Evolutionary conservation across 371 early-diverging fungal species (phyloP).

Genomic region (Caulochytrium protostelioides): DNA sequence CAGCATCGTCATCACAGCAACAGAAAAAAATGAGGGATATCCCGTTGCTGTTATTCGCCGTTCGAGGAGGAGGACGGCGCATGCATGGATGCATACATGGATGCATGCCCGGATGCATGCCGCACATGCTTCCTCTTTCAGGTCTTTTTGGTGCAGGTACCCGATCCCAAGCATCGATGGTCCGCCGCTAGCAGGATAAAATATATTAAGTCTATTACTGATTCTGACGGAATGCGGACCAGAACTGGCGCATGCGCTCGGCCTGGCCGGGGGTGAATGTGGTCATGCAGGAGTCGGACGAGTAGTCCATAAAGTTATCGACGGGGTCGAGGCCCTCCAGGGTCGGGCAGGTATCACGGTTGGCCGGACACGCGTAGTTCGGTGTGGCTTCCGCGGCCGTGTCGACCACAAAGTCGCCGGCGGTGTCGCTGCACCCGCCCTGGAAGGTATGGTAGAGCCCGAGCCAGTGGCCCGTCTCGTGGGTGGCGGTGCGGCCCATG

Average conservation of each 20-base stretch:
- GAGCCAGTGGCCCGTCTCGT: conserved; percentile 8
- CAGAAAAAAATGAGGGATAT: too few species aligned
- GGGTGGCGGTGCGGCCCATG: conserved; percentile 5
- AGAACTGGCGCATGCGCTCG: conserved; percentile 1
- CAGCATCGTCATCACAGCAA: too few species aligned
- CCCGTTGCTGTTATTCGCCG: too few species aligned
- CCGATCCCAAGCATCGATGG: too few species aligned
- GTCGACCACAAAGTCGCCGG: conserved; percentile 5
- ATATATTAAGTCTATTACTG: too few species aligned
- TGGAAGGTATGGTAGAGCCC: conserved; percentile 8
- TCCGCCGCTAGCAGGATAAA: too few species aligned
- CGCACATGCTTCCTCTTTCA: too few species aligned
- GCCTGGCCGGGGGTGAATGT: conserved; percentile 4
- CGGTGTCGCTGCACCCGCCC: conserved; percentile 4
- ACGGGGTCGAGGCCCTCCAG: conserved; percentile 3
- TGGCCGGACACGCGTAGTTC: conserved; percentile 3
- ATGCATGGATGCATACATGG: too few species aligned
- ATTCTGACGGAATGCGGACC: too few species aligned
- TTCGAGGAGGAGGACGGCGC: too few species aligned
- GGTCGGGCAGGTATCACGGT: conserved; percentile 2
- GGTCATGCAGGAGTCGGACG: conserved; percentile 4
- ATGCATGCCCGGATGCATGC: too few species aligned
- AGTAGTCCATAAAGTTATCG: conserved; percentile 7
- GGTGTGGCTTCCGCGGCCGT: conserved; percentile 4
- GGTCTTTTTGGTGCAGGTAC: too few species aligned